These are phyloP conservation scores for Monotropa hypopitys DNA, from an alignment of 179 eudicot genomes.

Conservation along the genomic window DNA sequence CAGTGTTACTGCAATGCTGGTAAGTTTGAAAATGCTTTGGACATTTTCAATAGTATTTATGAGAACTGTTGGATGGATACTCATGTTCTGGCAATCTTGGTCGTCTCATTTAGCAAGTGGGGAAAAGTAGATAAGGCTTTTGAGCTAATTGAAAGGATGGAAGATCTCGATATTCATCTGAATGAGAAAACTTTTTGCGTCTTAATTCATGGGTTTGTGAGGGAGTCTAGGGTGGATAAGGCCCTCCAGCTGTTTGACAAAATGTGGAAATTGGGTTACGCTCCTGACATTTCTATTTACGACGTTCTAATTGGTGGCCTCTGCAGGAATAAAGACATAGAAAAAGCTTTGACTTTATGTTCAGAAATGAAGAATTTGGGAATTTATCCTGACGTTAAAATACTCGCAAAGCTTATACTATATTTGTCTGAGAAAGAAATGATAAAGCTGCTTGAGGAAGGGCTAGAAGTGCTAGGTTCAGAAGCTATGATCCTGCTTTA, in stretches of 20 bases:
- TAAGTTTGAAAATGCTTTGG: slow-evolving; percentile 50
- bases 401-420: slow-evolving; percentile 41
- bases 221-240: slow-evolving; percentile 42
- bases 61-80: slow-evolving; percentile 58
- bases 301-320: slow-evolving; percentile 60
- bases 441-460: slow-evolving; percentile 34
- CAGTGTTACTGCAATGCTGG: slow-evolving; percentile 65
- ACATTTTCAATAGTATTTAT: slow-evolving; percentile 35
- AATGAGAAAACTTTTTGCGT: slow-evolving; percentile 60
- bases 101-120: slow-evolving; percentile 53
- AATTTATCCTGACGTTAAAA: slow-evolving; percentile 42
- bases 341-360: slow-evolving; percentile 39
- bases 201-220: slow-evolving; percentile 69
- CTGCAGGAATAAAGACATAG: slow-evolving; percentile 36
- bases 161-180: slow-evolving; percentile 29
- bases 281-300: slow-evolving; percentile 42
- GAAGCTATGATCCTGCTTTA: slow-evolving; percentile 24
- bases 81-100: slow-evolving; percentile 45
- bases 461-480: slow-evolving; percentile 16
- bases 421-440: slow-evolving; percentile 32
- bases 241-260: slow-evolving; percentile 51
- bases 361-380: slow-evolving; percentile 41
- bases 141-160: slow-evolving; percentile 58
- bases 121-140: slow-evolving; percentile 66
- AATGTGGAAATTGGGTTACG: slow-evolving; percentile 41